A percentile compares a stretch with the other conserved stretches of the same genome.
phyloP scores from a whole-genome alignment of 108 stramenopile species.

The Bacterosira constricta region DNA sequence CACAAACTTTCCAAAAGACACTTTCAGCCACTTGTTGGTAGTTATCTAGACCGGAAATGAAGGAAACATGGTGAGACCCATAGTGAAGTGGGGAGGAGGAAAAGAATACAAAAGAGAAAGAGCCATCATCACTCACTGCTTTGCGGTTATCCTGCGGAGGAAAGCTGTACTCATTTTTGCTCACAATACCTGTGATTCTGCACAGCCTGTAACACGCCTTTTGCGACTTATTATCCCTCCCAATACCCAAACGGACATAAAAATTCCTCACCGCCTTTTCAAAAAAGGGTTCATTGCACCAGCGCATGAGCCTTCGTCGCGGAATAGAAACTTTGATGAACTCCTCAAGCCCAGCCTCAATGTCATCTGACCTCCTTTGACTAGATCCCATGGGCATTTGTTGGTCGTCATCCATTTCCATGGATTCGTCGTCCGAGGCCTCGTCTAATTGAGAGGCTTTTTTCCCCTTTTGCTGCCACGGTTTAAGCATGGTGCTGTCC shows the following conservation, averaged over 20 bases:
- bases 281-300: slow-evolving; percentile 92
- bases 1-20: slow-evolving; percentile 72
- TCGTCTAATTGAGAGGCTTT: slow-evolving; percentile 37
- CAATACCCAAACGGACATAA: slow-evolving; percentile 80
- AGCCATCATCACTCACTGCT: slow-evolving; percentile 46
- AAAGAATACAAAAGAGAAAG: too few relatives aligned
- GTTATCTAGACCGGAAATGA: slow-evolving; percentile 42
- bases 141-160: slow-evolving; percentile 67
- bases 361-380: slow-evolving; percentile 31
- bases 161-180: slow-evolving; percentile 63
- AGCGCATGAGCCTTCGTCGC: slow-evolving; percentile 76
- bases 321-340: slow-evolving; percentile 76
- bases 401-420: slow-evolving; percentile 42
- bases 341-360: slow-evolving; percentile 76
- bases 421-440: slow-evolving; percentile 50
- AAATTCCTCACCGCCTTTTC: slow-evolving; percentile 73
- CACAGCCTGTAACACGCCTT: slow-evolving; percentile 84
- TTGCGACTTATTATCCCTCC: slow-evolving; percentile 74
- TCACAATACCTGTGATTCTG: slow-evolving; percentile 68
- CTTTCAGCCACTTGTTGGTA: slow-evolving; percentile 72
- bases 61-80: neutral
- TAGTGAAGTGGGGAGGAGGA: slow-evolving; percentile 1
- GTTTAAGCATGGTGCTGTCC: slow-evolving; percentile 46
- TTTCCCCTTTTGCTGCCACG: slow-evolving; percentile 75
- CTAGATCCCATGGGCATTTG: slow-evolving; percentile 14